Evolutionary conservation across 2,329 filamentous ascomycete species (phyloP).

Genomic region (Nothopassalora personata): DNA sequence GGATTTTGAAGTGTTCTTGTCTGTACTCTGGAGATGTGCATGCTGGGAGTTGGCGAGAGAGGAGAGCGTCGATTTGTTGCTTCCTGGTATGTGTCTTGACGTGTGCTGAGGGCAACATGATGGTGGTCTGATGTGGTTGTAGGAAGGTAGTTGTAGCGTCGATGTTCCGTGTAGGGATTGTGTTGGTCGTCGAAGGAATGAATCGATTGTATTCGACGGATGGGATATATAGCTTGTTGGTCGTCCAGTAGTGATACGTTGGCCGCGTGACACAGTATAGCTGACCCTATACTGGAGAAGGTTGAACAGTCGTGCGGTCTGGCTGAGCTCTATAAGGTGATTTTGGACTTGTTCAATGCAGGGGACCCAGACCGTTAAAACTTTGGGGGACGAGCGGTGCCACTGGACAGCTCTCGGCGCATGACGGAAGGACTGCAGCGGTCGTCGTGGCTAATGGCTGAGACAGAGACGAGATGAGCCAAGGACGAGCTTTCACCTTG

Average conservation of each 20-base stretch:
- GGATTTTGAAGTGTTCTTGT: constrained; percentile 19
- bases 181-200: neutral
- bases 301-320: neutral
- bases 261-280: neutral
- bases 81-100: constrained; percentile 14
- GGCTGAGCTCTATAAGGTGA: neutral
- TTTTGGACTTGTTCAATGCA: neutral
- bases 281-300: neutral
- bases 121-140: neutral
- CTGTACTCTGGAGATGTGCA: constrained; percentile 18
- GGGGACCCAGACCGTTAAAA: neutral
- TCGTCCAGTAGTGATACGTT: neutral
- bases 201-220: neutral
- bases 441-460: neutral
- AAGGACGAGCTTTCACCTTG: neutral
- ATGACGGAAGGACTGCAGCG: neutral
- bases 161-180: neutral
- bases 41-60: constrained; percentile 10
- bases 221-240: neutral
- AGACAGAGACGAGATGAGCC: neutral
- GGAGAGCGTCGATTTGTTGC: constrained; percentile 14
- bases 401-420: neutral
- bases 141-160: neutral
- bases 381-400: neutral
- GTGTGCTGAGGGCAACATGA: constrained; percentile 8